Evolutionary conservation across 305 asterid genomes (phyloP).

Genomic region (Fraxinus xanthoxyloides): DNA sequence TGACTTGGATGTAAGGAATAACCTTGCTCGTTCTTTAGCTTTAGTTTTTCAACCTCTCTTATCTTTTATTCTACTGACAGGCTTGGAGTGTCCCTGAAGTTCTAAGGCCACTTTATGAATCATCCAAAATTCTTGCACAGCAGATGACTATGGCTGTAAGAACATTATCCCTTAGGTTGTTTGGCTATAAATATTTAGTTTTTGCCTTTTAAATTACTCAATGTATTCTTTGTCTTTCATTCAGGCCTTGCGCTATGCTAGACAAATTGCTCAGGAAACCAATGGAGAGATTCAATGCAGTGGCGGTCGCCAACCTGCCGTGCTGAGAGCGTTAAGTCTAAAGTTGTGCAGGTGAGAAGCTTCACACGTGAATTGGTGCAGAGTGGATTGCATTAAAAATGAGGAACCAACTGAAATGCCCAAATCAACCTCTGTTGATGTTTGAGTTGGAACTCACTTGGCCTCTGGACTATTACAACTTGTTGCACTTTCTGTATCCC

Average conservation of each 20-base stretch:
- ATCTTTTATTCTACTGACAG: slow-evolving; percentile 34
- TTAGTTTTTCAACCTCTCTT: not conserved
- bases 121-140: slow-evolving; percentile 89
- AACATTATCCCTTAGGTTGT: not conserved
- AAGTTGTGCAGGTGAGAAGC: slow-evolving; percentile 65
- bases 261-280: slow-evolving; percentile 91
- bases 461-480: not conserved
- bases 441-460: not conserved
- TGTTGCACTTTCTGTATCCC: not conserved
- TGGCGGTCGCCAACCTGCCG: slow-evolving; percentile 90
- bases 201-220: not conserved
- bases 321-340: slow-evolving; percentile 81
- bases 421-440: not conserved
- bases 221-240: not conserved
- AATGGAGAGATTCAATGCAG: slow-evolving; percentile 78
- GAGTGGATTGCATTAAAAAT: not conserved
- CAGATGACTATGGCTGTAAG: slow-evolving; percentile 95
- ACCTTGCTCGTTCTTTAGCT: not conserved
- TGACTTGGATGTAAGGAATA: slow-evolving; percentile 72
- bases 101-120: slow-evolving; percentile 89
- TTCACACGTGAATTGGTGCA: not conserved
- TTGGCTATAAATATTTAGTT: not conserved
- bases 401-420: not conserved
- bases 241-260: slow-evolving; percentile 76
- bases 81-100: slow-evolving; percentile 96